Percentiles rank a stretch among this genome's conserved stretches.
phyloP scores from a whole-genome alignment of 2,329 filamentous ascomycete genomes.

The Aspergillus hiratsukae region DNA sequence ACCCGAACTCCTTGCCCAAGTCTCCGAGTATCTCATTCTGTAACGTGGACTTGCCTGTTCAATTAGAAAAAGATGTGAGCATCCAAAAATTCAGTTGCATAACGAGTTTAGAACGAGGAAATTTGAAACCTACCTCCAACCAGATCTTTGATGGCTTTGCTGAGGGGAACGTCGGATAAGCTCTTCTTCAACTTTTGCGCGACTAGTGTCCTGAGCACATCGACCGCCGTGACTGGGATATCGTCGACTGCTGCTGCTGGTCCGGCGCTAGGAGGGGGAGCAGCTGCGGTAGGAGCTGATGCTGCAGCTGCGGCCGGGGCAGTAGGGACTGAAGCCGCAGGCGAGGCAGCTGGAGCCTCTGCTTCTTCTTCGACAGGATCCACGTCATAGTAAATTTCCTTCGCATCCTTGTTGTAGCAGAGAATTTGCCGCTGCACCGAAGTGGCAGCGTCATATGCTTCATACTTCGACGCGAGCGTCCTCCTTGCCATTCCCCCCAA shows the following conservation, averaged over 20 bases:
- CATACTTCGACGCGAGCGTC: constrained; percentile 93
- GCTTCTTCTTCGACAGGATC: constrained; percentile 91
- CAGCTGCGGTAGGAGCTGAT: constrained; percentile 51
- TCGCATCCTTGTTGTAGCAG: constrained; percentile 98
- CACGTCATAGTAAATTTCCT: constrained; percentile 99
- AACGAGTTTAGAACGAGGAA: neutral
- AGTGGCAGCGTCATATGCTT: constrained; percentile 95
- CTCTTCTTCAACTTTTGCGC: constrained; percentile 98
- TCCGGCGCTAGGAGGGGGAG: constrained; percentile 67
- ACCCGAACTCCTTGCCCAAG: constrained; percentile 96
- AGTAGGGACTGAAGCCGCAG: constrained; percentile 38
- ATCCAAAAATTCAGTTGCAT: constrained; percentile 6
- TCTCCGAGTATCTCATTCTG: constrained; percentile 99
- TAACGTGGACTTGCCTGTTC: constrained; percentile 86
- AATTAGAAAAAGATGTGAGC: neutral
- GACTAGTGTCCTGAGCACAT: constrained; percentile 82
- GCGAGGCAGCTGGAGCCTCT: constrained; percentile 45
- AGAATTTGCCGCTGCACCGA: constrained; percentile 96
- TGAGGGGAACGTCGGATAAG: constrained; percentile 79
- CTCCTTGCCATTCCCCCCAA: constrained; percentile 96
- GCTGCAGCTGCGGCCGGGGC: constrained; percentile 48
- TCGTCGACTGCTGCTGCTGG: constrained; percentile 85
- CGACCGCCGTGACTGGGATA: constrained; percentile 78
- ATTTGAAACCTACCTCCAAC: constrained; percentile 71
- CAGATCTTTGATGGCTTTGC: constrained; percentile 97